Base-by-base conservation (phyloP, 2,329 filamentous ascomycete genomes). In the Myriosclerotinia duriaeana region DNA sequence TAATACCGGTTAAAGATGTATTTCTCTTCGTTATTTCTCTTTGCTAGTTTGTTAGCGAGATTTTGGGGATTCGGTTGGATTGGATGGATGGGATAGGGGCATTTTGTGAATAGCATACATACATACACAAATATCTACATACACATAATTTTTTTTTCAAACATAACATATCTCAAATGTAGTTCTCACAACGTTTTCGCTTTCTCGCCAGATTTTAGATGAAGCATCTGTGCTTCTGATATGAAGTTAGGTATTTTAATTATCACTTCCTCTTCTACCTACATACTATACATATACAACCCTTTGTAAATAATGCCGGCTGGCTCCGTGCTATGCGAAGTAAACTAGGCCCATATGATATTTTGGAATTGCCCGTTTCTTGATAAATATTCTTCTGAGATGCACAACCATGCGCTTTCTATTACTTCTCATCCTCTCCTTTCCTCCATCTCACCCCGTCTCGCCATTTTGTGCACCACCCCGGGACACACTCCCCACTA, bases 181-280 rank as follows among this genome's bases (percentile, higher is more conserved):
- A 50, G 34, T 22, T 34, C 56, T 36, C 56, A 59, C 42, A n/a
- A n/a, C 46, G 5, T 46, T 53, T 50, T 50, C 11, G 8, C 12
- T 11, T 14, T 34, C 40, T n/a, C 4, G 12, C 22, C 14, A 50
- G 8, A 15, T 22, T 26, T 8, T 8, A 34, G 30, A 48, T 20
- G 11, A 48, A n/a, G 3, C 17, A 7, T 11, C 22, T 22, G 40
- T 12, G 15, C 11, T 48, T 17, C 30, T 2, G 3, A 20, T 50
- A 22, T 61, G 44, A 34, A 61, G 44, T n/a, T 50, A 38, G 22
- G 22, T 46, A 50, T 61, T 17, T 36, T 61, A 50, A 38, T 40
- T 34, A 40, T 26, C 15, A 38, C 30, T 38, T 38, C 22, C 42
- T 50, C 34, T 26, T 26, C 30, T 34, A 34, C 30, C 30, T 34